Evolutionary conservation across 257 asterid species (phyloP), one percentile per base, ranked within the genome.

Genomic region (Gentiana straminea): DNA sequence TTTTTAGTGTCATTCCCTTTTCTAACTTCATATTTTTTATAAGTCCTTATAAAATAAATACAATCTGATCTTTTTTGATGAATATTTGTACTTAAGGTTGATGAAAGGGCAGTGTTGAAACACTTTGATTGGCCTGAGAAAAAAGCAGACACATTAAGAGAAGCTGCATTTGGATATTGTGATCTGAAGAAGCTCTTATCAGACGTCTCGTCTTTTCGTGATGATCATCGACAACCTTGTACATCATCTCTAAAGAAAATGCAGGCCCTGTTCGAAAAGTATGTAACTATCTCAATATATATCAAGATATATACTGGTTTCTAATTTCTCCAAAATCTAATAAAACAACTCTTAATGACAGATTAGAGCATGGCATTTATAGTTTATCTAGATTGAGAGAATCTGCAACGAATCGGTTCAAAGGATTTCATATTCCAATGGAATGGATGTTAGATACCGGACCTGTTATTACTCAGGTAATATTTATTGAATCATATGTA

Each of bases 81-180:
- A 13, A 60, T 55, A 13, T 15, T 45, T 53, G 15, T 54, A 55
- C 41, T 9, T 53, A 91, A 91, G 98, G 97, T 88, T 63, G 99
- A 92, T 57, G 99, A 92, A 76, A 92, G 97, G 68, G 97, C 99
- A n/a, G 99, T 92, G 58, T 67, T 92, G 72, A 92, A 92, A 78
- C 99, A 92, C 81, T 92, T 92, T 34, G 75, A 83, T 10, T 92
- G 99, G 99, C 99, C 98, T 4, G 99, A 92, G 61, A 77, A 83
- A 60, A 92, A 83, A 59, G 99, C 99, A 3, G 99, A 92, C 73
- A 94, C 94, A 33, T 68, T 92, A 46, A 75, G 99, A 70, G 99
- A 92, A 82, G 99, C 99, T 57, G 99, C 97, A 51, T 92, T 92
- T 66, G 96, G 95, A 2, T 92, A 85, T 72, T 75, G 85, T 57